A percentile compares a stretch with the other conserved stretches of the same genome.
Evolutionary conservation across 164 flowering plant genomes (phyloP).

Genomic region (Macadamia tetraphylla): DNA sequence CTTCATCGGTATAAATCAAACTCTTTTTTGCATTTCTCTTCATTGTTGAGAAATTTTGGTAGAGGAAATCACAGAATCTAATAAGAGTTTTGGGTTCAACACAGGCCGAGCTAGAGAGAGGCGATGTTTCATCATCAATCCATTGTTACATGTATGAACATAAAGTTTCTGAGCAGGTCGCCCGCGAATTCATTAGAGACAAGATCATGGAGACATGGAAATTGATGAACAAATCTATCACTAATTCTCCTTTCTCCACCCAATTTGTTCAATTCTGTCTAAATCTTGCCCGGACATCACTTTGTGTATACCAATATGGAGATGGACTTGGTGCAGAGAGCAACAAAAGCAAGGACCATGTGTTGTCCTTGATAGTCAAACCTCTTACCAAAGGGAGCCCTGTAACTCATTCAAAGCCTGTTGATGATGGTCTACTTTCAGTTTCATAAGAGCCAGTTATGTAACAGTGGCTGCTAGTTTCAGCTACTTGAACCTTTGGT

Average conservation of each 20-base stretch:
- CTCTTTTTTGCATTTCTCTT: background rate
- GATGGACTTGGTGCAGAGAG: conserved; percentile 16
- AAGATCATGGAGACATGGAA: conserved; percentile 15
- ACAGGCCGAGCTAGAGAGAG: conserved; percentile 17
- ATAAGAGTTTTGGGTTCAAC: background rate
- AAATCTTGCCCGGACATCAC: conserved; percentile 7
- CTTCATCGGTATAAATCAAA: conserved; percentile 20
- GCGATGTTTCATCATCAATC: conserved; percentile 15
- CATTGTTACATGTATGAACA: conserved; percentile 15
- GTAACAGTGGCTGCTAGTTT: too few relatives aligned
- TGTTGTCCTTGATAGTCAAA: conserved; percentile 12
- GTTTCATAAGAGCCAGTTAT: background rate
- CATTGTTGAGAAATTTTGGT: too few relatives aligned
- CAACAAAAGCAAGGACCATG: conserved; percentile 12
- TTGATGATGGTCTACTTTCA: background rate
- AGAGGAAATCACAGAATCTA: too few relatives aligned
- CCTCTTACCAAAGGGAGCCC: background rate
- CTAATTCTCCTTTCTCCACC: conserved; percentile 4
- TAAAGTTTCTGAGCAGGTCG: conserved; percentile 12
- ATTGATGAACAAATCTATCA: conserved; percentile 14
- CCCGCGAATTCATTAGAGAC: conserved; percentile 10
- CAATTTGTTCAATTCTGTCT: conserved; percentile 6
- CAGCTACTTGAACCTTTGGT: too few relatives aligned
- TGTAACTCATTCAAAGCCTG: background rate
- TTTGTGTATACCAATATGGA: conserved; percentile 10